phyloP scores from a whole-genome alignment of 2,329 filamentous ascomycete genomes.

The Pseudogymnoascus sp. region DNA sequence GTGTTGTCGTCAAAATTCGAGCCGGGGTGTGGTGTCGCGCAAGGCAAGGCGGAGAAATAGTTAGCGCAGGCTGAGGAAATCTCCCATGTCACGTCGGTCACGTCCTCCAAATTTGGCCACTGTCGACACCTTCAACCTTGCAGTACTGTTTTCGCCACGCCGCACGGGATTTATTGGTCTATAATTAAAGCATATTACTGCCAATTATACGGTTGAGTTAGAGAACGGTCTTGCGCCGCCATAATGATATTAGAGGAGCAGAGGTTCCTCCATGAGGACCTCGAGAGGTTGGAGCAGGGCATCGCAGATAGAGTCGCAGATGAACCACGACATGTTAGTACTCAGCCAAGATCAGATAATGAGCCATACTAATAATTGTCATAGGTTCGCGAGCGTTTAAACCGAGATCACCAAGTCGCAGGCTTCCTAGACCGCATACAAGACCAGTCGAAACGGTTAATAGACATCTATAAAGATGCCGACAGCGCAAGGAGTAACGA shows the following conservation, averaged over 20 bases:
- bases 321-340: conserved; percentile 74
- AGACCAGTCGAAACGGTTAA: conserved; percentile 69
- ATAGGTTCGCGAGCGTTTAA: conserved; percentile 79
- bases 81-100: background rate
- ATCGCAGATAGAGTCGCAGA: conserved; percentile 82
- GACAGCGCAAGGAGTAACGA: conserved; percentile 66
- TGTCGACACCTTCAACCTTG: background rate
- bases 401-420: conserved; percentile 84
- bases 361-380: conserved; percentile 9
- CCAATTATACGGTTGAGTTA: background rate
- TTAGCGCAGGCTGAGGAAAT: conserved; percentile 6
- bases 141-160: background rate
- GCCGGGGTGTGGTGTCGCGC: background rate
- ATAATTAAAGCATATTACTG: background rate
- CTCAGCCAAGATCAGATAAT: background rate
- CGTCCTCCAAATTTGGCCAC: conserved; percentile 6
- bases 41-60: conserved; percentile 10
- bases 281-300: conserved; percentile 91
- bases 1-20: conserved; percentile 4
- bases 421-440: conserved; percentile 84
- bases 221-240: background rate
- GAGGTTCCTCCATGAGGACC: conserved; percentile 87
- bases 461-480: conserved; percentile 77
- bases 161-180: background rate
- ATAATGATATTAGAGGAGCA: conserved; percentile 85